These are phyloP conservation scores for Erodium chrysanthum DNA, from an alignment of 441 rosid genomes.

Conservation along the genomic window DNA sequence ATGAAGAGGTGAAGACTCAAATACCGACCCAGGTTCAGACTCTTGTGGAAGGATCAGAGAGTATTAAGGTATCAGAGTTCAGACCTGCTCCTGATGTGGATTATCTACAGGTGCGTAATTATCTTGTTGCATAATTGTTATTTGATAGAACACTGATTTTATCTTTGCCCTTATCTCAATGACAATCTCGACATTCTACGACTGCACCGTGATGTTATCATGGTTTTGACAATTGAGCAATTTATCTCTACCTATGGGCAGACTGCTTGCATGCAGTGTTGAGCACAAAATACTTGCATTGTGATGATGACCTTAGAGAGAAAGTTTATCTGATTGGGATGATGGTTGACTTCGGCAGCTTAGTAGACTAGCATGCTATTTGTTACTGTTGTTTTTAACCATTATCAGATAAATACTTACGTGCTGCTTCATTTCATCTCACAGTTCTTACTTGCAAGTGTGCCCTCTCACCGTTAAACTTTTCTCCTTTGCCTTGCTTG, in stretches of 20 bases:
- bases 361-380: background rate
- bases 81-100: conserved; percentile 76
- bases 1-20: conserved; percentile 45
- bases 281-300: background rate
- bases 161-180: background rate
- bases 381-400: background rate
- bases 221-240: background rate
- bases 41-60: conserved; percentile 60
- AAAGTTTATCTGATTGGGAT: background rate
- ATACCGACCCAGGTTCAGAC: conserved; percentile 67
- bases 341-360: background rate
- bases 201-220: background rate
- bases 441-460: background rate
- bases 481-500: background rate
- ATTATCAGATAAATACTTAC: background rate
- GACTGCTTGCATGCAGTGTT: background rate
- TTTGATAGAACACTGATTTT: background rate
- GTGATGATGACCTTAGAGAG: background rate
- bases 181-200: background rate
- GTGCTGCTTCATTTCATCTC: background rate
- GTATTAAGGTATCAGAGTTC: conserved; percentile 46
- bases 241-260: background rate
- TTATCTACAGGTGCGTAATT: conserved; percentile 59
- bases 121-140: conserved; percentile 4
- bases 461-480: background rate